Evolutionary conservation across 2,329 filamentous ascomycete species (phyloP).

Genomic region (Exophiala bonariae): DNA sequence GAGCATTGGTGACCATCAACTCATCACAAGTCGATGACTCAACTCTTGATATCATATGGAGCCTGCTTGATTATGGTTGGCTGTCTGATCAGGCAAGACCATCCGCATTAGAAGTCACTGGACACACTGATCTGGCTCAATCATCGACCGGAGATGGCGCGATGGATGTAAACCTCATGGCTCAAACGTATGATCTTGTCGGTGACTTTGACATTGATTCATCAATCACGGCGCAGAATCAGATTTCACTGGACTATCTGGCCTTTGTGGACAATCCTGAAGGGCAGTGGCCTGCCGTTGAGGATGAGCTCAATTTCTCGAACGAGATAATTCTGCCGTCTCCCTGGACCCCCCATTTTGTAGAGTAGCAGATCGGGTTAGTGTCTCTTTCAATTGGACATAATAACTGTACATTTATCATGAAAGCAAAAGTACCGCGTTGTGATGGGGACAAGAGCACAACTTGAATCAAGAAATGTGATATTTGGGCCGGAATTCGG

Average conservation of each 20-base stretch:
- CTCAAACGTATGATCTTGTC: background rate
- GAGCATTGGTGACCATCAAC: conserved; percentile 7
- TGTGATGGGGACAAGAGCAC: no score
- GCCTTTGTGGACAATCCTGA: background rate
- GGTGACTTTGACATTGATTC: background rate
- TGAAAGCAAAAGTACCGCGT: no score
- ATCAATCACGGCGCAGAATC: background rate
- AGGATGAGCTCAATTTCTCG: background rate
- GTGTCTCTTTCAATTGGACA: no score
- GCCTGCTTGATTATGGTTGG: conserved; percentile 20
- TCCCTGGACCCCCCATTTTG: conserved; percentile 1
- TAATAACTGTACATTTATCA: no score
- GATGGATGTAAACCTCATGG: background rate
- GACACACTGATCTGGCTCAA: background rate
- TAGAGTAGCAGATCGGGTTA: no score
- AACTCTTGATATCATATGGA: conserved; percentile 7
- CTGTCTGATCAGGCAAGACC: conserved; percentile 14
- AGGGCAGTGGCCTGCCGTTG: background rate
- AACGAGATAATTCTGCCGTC: background rate
- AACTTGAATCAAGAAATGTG: no score
- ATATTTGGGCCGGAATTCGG: no score
- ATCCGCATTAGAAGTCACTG: background rate
- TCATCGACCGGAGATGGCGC: background rate
- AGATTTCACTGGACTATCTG: background rate
- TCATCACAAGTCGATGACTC: conserved; percentile 3